phyloP scores from a whole-genome alignment of 2,329 filamentous ascomycete genomes.

The Cladophialophora yegresii region DNA sequence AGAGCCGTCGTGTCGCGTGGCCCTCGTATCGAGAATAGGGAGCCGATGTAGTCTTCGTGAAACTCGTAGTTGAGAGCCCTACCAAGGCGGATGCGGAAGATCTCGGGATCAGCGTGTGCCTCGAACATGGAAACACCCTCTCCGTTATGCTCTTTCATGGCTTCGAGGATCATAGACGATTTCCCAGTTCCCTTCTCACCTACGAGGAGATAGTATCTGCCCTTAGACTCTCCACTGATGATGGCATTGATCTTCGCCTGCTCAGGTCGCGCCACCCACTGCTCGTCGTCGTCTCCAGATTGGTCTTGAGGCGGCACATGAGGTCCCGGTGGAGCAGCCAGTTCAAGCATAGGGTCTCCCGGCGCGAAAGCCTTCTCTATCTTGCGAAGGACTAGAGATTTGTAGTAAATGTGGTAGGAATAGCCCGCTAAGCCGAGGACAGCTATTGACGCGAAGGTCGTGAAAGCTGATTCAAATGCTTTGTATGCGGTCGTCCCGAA shows the following conservation, averaged over 20 bases:
- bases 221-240: conserved; percentile 68
- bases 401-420: conserved; percentile 81
- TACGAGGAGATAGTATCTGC: conserved; percentile 88
- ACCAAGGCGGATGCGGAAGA: conserved; percentile 88
- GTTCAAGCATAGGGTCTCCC: conserved; percentile 82
- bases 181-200: conserved; percentile 97
- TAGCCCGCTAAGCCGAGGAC: conserved; percentile 74
- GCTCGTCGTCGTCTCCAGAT: conserved; percentile 38
- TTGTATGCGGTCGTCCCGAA: conserved; percentile 51
- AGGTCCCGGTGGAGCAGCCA: conserved; percentile 56
- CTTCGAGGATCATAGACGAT: conserved; percentile 92
- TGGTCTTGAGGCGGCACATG: conserved; percentile 15
- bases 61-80: conserved; percentile 96
- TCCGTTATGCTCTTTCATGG: conserved; percentile 89
- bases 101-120: conserved; percentile 90
- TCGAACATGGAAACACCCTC: conserved; percentile 94
- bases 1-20: conserved; percentile 89
- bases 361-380: conserved; percentile 90
- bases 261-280: conserved; percentile 81
- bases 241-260: conserved; percentile 81
- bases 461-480: conserved; percentile 73
- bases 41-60: conserved; percentile 90
- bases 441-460: conserved; percentile 72
- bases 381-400: conserved; percentile 84
- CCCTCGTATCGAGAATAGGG: conserved; percentile 90